Evolutionary conservation across 495 filamentous ascomycete genomes (phyloP), one percentile per base, ranked within the genome.

Genomic region (Geoglossum glabrum): DNA sequence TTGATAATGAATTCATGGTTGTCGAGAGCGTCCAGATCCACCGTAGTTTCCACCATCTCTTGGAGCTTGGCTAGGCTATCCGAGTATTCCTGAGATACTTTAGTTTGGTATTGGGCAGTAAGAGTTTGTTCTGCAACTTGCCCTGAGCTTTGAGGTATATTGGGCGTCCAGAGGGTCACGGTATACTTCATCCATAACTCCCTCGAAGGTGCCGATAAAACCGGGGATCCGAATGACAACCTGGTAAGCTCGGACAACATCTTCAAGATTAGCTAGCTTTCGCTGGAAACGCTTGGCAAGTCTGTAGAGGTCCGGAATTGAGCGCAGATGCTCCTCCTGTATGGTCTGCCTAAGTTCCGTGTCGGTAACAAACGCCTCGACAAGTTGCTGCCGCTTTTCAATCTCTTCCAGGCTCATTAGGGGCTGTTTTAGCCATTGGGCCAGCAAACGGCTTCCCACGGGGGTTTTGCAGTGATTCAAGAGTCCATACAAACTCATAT

Each of bases 1-100:
- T 97, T 99, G 74, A 99, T 97, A 64, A 93, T 89, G 68, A 90
- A 99, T 69, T 99, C 92, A 65, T 99, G 92, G 65, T 92, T 90
- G 60, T 97, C 90, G 43, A 97, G 76, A 7, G 92, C 92, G 56
- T 93, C 87, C 0, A 99, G 80, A 64, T 99, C 92, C 55, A 99
- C 90, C 0, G 92, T 97, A 1, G 92, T 95, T 70, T 99, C 92
- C 13, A 99, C 93, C 87, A 99, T 94, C 65, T 99, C 92, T 62
- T 92, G 87, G 33, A 99, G 72, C 68, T 87, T 94, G 26, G 76
- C 80, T 47, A 97, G 72, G 66, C 82, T 86, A 62, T 90, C 82
- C 7, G 83, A 85, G 60, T 85, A 80, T 57, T 82, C 75, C 36
- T 77, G 69, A 40, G 13, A 43, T 55, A 58, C 23, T 61, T 62